These are phyloP conservation scores for Geranium rotundifolium DNA, from an alignment of 345 rosid species.

Conservation along the genomic window DNA sequence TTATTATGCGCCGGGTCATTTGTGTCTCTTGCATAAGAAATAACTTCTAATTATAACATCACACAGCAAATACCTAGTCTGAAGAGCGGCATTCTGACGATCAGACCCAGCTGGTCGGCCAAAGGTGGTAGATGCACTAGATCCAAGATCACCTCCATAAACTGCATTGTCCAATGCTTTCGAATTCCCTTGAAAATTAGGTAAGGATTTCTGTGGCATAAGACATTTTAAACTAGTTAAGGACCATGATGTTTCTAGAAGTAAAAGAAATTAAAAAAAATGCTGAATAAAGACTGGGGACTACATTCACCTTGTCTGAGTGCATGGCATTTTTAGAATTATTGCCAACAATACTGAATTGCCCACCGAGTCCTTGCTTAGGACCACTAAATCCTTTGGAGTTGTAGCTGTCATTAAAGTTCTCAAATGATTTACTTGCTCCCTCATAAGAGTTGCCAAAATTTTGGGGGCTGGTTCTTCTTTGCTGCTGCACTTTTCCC, in stretches of 20 bases:
- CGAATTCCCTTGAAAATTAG: conserved; percentile 30
- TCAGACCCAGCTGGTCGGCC: not conserved
- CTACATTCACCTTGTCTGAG: conserved; percentile 39
- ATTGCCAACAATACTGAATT: conserved; percentile 31
- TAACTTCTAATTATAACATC: not conserved
- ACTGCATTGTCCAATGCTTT: conserved; percentile 24
- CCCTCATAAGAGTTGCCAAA: conserved; percentile 23
- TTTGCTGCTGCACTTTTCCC: conserved; percentile 19
- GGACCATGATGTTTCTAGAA: too few relatives aligned
- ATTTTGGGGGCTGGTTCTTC: conserved; percentile 28
- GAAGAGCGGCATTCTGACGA: not conserved
- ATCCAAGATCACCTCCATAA: not conserved
- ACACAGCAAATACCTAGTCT: not conserved
- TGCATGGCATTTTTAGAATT: conserved; percentile 24
- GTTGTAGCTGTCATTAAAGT: not conserved
- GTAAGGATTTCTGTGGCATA: conserved; percentile 23
- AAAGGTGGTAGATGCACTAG: not conserved
- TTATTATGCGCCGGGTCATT: not conserved
- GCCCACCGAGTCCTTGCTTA: conserved; percentile 22
- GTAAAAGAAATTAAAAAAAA: not conserved
- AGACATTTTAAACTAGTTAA: not conserved
- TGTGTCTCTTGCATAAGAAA: not conserved
- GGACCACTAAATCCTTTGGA: conserved; percentile 20
- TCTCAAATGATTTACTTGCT: not conserved
- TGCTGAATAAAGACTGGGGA: not conserved